phyloP scores from a whole-genome alignment of 2,329 filamentous ascomycete species.

The Penicillium sp. region DNA sequence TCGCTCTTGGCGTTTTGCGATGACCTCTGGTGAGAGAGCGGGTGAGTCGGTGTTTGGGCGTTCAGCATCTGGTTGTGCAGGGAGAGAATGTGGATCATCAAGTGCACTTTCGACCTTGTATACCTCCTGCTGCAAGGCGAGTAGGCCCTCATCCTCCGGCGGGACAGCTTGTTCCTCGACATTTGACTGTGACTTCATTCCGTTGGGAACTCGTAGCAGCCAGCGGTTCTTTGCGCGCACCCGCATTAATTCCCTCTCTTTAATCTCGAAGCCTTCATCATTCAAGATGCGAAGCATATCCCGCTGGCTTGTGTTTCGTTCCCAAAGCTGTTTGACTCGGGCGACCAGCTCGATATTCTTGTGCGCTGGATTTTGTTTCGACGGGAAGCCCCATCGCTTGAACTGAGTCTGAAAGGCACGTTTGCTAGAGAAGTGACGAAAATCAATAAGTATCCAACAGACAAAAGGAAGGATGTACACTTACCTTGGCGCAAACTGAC shows the following conservation, averaged over 20 bases:
- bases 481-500: constrained; percentile 64
- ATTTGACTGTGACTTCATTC: constrained; percentile 42
- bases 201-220: constrained; percentile 55
- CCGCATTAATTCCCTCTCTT: constrained; percentile 60
- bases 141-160: constrained; percentile 31
- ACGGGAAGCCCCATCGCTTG: constrained; percentile 69
- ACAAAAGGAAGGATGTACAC: constrained; percentile 17
- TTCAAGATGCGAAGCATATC: constrained; percentile 65
- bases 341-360: constrained; percentile 59
- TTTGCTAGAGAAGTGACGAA: constrained; percentile 42
- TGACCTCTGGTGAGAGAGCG: constrained; percentile 40
- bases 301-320: constrained; percentile 60
- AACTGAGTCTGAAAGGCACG: constrained; percentile 68
- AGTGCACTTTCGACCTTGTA: constrained; percentile 28
- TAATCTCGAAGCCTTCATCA: constrained; percentile 65
- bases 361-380: constrained; percentile 62
- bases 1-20: constrained; percentile 48
- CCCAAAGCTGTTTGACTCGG: constrained; percentile 69
- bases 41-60: constrained; percentile 17
- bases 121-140: constrained; percentile 35
- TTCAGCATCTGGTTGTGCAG: constrained; percentile 16
- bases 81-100: constrained; percentile 23
- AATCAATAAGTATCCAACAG: neutral
- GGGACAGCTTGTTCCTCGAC: constrained; percentile 20
- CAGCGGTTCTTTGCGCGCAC: constrained; percentile 61